Evolutionary conservation across 164 flowering plant species (phyloP).

Genomic region (Magnolia changhungtana): DNA sequence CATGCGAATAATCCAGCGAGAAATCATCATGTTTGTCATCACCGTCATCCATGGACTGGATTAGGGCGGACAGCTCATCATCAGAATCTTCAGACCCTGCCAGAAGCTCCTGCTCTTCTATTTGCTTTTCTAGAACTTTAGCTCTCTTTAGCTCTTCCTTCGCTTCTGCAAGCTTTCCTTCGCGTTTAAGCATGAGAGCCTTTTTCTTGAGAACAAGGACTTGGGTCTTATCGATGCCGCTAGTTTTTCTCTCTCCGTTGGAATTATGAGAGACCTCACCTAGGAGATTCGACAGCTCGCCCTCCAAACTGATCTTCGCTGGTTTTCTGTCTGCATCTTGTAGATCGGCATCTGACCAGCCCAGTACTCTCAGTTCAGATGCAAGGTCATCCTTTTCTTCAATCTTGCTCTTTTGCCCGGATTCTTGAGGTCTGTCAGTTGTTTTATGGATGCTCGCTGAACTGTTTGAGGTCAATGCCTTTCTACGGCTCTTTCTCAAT

Average conservation of each 20-base stretch:
- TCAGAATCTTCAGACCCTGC: conserved; percentile 81
- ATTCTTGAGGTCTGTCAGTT: conserved; percentile 30
- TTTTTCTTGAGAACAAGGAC: conserved; percentile 69
- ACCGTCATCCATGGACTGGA: conserved; percentile 55
- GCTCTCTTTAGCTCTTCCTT: conserved; percentile 93
- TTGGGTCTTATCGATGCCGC: conserved; percentile 47
- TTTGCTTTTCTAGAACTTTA: conserved; percentile 74
- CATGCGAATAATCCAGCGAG: conserved; percentile 19
- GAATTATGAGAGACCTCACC: conserved; percentile 42
- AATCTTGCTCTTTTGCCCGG: conserved; percentile 29
- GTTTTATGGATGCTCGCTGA: conserved; percentile 23
- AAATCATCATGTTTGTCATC: conserved; percentile 34
- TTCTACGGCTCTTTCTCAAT: conserved; percentile 60
- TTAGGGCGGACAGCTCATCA: conserved; percentile 73
- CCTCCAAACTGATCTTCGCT: conserved; percentile 54
- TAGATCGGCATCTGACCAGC: conserved; percentile 86
- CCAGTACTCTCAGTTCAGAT: conserved; percentile 73
- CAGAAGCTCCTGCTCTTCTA: conserved; percentile 82
- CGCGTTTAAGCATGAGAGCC: conserved; percentile 79
- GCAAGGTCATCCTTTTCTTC: conserved; percentile 63
- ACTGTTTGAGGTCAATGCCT: conserved; percentile 29
- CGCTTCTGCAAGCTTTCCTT: conserved; percentile 90
- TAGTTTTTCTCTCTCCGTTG: conserved; percentile 21
- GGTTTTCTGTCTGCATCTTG: conserved; percentile 54
- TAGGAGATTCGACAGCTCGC: conserved; percentile 74